phyloP scores from a whole-genome alignment of 2,329 filamentous ascomycete species.

The Epichloe typhina region DNA sequence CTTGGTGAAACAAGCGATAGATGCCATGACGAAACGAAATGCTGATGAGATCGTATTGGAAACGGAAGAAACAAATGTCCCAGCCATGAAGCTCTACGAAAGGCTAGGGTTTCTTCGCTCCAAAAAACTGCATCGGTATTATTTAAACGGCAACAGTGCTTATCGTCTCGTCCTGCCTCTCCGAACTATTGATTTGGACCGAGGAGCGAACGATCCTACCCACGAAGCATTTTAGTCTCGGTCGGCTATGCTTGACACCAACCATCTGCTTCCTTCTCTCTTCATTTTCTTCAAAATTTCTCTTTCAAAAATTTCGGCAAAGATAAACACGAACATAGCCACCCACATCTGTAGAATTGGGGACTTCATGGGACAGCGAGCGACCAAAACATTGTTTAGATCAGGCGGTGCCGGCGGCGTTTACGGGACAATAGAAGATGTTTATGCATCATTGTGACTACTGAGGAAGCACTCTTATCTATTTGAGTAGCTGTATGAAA shows the following conservation, averaged over 20 bases:
- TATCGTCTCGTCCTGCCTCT: conserved; percentile 78
- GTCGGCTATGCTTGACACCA: neutral
- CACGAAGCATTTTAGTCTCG: conserved; percentile 12
- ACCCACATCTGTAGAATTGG: neutral
- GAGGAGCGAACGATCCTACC: conserved; percentile 22
- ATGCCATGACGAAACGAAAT: conserved; percentile 70
- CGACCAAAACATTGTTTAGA: neutral
- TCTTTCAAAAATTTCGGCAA: neutral
- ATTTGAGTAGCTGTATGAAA: neutral
- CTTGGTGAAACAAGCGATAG: conserved; percentile 80
- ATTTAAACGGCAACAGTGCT: conserved; percentile 90
- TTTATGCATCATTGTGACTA: neutral
- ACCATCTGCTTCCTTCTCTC: neutral
- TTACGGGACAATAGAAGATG: neutral
- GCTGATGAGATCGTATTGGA: conserved; percentile 94
- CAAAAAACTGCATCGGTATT: conserved; percentile 89
- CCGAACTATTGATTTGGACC: conserved; percentile 37
- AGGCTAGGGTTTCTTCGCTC: conserved; percentile 81
- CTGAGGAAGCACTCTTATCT: neutral
- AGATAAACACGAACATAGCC: neutral
- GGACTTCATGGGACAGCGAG: neutral
- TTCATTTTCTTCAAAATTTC: neutral
- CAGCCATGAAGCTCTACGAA: conserved; percentile 88
- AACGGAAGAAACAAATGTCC: conserved; percentile 84
- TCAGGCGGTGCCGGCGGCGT: conserved; percentile 4